Conservation (phyloP, 1,284 basidiomycete species). For the Baeospora myosura region DNA sequence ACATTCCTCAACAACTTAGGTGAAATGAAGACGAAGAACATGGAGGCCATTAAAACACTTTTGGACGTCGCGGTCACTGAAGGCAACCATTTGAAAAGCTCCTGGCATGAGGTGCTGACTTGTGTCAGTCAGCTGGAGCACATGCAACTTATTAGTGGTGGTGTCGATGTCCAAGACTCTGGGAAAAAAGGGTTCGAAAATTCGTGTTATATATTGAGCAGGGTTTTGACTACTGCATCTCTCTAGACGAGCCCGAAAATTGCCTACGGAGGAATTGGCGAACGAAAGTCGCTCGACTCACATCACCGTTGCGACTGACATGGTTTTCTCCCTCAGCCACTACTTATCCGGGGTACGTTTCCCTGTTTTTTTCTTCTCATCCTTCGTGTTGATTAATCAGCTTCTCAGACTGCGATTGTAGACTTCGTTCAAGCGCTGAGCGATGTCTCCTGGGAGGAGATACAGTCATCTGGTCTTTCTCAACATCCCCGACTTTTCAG, state of each 20-base stretch:
- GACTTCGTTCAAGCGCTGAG: slow-evolving; percentile 96
- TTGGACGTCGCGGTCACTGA: slow-evolving; percentile 90
- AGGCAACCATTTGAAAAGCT: slow-evolving; percentile 88
- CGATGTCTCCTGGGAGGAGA: slow-evolving; percentile 99
- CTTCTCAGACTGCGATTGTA: slow-evolving; percentile 87
- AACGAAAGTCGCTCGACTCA: slow-evolving; percentile 96
- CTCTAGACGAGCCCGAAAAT: slow-evolving; percentile 54
- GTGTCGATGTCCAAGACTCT: slow-evolving; percentile 75
- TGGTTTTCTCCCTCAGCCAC: slow-evolving; percentile 96
- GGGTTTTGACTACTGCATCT: slow-evolving; percentile 1
- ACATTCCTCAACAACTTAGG: slow-evolving; percentile 94
- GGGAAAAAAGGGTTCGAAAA: slow-evolving; percentile 68
- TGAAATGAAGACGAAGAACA: slow-evolving; percentile 98
- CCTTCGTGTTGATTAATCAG: slow-evolving; percentile 11
- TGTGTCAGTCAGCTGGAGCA: slow-evolving; percentile 96
- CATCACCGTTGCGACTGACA: slow-evolving; percentile 97
- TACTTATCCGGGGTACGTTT: slow-evolving; percentile 83
- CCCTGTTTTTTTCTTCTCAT: slow-evolving; percentile 7
- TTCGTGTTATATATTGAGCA: slow-evolving; percentile 1
- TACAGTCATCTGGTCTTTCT: slow-evolving; percentile 91
- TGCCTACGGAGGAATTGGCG: slow-evolving; percentile 89
- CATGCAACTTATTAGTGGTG: slow-evolving; percentile 92
- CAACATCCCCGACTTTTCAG: slow-evolving; percentile 94
- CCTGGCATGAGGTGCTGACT: slow-evolving; percentile 92
- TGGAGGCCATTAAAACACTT: slow-evolving; percentile 93